A percentile compares a stretch with the other conserved stretches of the same genome.
Conservation (phyloP, 1,139 yeast genomes). For the Nematodospora anomalae region DNA sequence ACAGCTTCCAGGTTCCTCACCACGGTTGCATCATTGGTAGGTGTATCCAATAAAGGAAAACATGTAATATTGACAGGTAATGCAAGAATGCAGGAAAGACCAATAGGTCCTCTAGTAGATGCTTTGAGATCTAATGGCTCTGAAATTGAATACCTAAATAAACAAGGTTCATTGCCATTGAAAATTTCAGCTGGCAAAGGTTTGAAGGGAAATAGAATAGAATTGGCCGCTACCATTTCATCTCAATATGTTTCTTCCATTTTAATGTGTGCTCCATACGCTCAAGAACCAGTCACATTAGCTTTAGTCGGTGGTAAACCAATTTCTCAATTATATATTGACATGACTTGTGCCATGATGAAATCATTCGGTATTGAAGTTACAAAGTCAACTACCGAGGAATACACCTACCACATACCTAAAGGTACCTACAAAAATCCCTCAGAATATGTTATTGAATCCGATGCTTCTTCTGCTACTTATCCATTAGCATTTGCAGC, state of each 20-base stretch:
- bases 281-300: constrained; percentile 81
- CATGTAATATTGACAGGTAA: constrained; percentile 83
- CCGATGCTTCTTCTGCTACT: constrained; percentile 99
- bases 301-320: constrained; percentile 95
- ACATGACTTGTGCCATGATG: constrained; percentile 98
- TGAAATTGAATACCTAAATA: constrained; percentile 65
- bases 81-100: constrained; percentile 96
- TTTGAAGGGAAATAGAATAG: constrained; percentile 87
- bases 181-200: constrained; percentile 68
- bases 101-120: constrained; percentile 94
- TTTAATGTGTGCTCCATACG: constrained; percentile 97
- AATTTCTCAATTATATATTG: constrained; percentile 90
- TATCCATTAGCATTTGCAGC: constrained; percentile 98
- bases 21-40: constrained; percentile 82
- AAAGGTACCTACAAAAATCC: constrained; percentile 81
- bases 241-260: constrained; percentile 97
- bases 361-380: constrained; percentile 81
- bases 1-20: constrained; percentile 96
- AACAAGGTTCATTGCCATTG: constrained; percentile 84
- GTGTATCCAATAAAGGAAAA: constrained; percentile 31
- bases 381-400: constrained; percentile 66
- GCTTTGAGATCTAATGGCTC: constrained; percentile 85
- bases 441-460: constrained; percentile 79
- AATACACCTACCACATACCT: constrained; percentile 87
- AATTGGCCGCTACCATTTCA: constrained; percentile 92